Evolutionary conservation across 352 stramenopile genomes (phyloP).

Genomic region (Pythium aphanidermatum): DNA sequence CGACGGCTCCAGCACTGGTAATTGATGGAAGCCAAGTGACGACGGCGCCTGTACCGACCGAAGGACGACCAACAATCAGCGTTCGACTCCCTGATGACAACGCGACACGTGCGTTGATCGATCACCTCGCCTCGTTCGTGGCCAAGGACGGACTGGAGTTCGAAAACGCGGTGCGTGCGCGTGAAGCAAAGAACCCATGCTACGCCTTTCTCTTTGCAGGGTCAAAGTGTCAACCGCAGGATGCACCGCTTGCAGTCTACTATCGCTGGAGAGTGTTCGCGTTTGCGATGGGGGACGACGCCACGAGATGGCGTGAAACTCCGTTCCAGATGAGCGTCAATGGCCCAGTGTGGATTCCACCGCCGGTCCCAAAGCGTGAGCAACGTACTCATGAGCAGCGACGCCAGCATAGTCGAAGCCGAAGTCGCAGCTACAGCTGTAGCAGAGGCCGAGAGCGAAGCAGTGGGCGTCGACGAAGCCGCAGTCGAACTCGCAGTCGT

Average conservation of each 20-base stretch:
- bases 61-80: slow-evolving; percentile 21
- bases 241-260: slow-evolving; percentile 37
- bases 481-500: slow-evolving; percentile 8
- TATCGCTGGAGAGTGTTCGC: slow-evolving; percentile 74
- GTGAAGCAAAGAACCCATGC: slow-evolving; percentile 35
- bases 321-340: slow-evolving; percentile 61
- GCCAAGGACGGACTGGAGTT: slow-evolving; percentile 59
- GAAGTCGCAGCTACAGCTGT: slow-evolving; percentile 2
- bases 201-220: slow-evolving; percentile 55
- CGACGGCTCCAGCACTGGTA: slow-evolving; percentile 1
- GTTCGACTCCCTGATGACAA: slow-evolving; percentile 34
- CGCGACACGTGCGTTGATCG: slow-evolving; percentile 24
- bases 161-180: slow-evolving; percentile 47
- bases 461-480: not conserved
- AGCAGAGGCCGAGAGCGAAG: no score
- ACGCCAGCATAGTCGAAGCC: not conserved
- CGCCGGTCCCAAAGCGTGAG: no score
- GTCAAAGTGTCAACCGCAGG: no score
- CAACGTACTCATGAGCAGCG: not conserved
- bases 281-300: slow-evolving; percentile 60
- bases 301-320: slow-evolving; percentile 33
- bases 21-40: no score
- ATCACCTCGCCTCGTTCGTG: slow-evolving; percentile 56
- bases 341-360: slow-evolving; percentile 56
- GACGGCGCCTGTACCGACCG: not conserved